phyloP scores from a whole-genome alignment of 2,329 filamentous ascomycete species.

The Trichoderma asperellum region DNA sequence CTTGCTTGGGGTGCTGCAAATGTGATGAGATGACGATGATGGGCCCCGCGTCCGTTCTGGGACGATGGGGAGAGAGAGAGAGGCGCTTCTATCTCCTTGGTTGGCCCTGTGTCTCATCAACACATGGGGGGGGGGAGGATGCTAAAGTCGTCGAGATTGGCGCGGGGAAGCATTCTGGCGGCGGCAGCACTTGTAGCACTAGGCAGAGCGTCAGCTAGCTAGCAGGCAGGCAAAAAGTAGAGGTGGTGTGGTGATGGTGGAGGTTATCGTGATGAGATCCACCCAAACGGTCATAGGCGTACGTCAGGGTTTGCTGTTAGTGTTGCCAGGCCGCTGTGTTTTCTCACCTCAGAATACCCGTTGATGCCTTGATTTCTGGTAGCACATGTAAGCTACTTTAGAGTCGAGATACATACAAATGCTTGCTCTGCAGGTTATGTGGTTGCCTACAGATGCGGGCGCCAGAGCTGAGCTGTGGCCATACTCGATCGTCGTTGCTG shows the following conservation, averaged over 20 bases:
- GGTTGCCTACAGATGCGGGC: background rate
- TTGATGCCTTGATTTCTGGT: background rate
- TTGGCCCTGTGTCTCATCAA: conserved; percentile 10
- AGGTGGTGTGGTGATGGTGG: conserved; percentile 9
- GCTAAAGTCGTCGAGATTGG: conserved; percentile 22
- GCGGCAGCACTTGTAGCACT: background rate
- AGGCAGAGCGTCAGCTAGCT: conserved; percentile 21
- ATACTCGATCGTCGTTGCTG: background rate
- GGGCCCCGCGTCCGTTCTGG: conserved; percentile 12
- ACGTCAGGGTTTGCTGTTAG: conserved; percentile 4
- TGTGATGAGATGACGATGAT: conserved; percentile 24
- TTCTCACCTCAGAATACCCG: conserved; percentile 2
- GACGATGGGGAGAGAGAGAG: background rate
- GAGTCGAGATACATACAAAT: background rate
- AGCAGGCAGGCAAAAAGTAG: background rate
- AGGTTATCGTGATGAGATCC: conserved; percentile 28
- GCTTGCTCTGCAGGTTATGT: background rate
- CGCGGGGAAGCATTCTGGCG: conserved; percentile 22
- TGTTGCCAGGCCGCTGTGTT: background rate
- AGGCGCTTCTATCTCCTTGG: background rate
- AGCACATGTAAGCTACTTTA: background rate
- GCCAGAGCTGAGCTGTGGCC: background rate
- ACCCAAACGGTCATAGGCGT: conserved; percentile 22
- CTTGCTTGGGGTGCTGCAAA: conserved; percentile 11
- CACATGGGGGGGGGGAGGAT: conserved; percentile 7